Conservation (phyloP, 768 basidiomycete genomes). For the Zangia roseola region DNA sequence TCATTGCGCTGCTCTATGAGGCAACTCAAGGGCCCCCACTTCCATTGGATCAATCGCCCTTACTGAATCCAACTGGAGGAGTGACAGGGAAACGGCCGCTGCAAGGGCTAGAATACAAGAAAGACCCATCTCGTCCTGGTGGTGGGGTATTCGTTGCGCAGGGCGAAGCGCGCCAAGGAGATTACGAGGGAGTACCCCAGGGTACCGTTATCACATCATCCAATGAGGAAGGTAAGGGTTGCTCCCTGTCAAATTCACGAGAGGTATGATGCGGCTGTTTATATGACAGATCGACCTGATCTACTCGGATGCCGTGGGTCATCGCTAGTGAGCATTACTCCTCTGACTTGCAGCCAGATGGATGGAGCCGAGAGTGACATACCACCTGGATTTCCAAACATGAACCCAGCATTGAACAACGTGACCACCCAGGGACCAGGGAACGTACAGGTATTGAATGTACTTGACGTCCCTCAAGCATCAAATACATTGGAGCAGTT, state of each 20-base stretch:
- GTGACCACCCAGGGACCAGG: conserved; percentile 34
- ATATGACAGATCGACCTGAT: conserved; percentile 15
- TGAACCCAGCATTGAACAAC: conserved; percentile 76
- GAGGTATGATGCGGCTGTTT: not conserved
- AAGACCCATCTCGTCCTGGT: conserved; percentile 80
- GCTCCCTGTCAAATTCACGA: conserved; percentile 13
- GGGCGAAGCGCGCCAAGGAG: conserved; percentile 42
- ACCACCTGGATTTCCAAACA: conserved; percentile 43
- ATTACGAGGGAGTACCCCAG: conserved; percentile 54
- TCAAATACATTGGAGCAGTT: conserved; percentile 58
- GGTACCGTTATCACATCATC: conserved; percentile 53
- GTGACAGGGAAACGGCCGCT: conserved; percentile 56
- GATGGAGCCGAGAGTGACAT: conserved; percentile 28
- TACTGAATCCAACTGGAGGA: conserved; percentile 79
- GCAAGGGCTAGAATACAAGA: conserved; percentile 64
- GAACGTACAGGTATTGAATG: conserved; percentile 77
- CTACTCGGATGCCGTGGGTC: conserved; percentile 22
- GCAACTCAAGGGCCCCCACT: conserved; percentile 80
- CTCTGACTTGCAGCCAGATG: conserved; percentile 36
- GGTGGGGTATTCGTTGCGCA: conserved; percentile 80
- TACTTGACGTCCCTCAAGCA: conserved; percentile 60
- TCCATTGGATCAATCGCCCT: conserved; percentile 53
- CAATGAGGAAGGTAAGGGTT: conserved; percentile 52
- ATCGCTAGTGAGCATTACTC: conserved; percentile 58
- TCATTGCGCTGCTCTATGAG: conserved; percentile 87